A percentile compares a stretch with the other conserved stretches of the same genome.
Conservation (phyloP, 164 flowering plant genomes). For the Cinnamomum chago region DNA sequence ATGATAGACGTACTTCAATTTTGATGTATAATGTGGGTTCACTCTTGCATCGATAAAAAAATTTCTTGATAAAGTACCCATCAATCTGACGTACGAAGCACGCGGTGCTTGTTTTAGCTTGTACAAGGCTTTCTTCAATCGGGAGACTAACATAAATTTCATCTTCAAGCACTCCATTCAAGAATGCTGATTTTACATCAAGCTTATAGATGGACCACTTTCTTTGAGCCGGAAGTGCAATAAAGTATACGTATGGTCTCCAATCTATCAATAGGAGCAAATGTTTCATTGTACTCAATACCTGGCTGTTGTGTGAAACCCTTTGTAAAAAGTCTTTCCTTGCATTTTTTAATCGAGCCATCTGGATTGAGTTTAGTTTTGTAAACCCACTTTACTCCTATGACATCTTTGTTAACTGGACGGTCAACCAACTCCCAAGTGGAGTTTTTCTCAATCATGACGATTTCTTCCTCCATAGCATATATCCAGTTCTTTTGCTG, state of each 20-base stretch:
- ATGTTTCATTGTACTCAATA: not conserved
- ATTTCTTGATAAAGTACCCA: not conserved
- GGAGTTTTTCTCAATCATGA: not conserved
- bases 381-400: not conserved
- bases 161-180: slow-evolving; percentile 1
- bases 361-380: not conserved
- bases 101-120: slow-evolving; percentile 6
- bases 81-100: not conserved
- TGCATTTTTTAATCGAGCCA: not conserved
- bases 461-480: not conserved
- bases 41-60: not conserved
- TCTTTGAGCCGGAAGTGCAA: not conserved
- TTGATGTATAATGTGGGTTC: not conserved
- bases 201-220: slow-evolving; percentile 3
- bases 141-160: slow-evolving; percentile 2
- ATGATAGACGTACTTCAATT: not conserved
- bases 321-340: no score
- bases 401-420: not conserved
- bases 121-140: slow-evolving; percentile 3
- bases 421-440: not conserved
- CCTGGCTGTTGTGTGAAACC: no score
- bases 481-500: not conserved
- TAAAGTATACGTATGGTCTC: not conserved
- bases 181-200: slow-evolving; percentile 6
- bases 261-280: not conserved